Conservation (phyloP, 1,284 basidiomycete species). For the Apiotrichum montevideense region DNA sequence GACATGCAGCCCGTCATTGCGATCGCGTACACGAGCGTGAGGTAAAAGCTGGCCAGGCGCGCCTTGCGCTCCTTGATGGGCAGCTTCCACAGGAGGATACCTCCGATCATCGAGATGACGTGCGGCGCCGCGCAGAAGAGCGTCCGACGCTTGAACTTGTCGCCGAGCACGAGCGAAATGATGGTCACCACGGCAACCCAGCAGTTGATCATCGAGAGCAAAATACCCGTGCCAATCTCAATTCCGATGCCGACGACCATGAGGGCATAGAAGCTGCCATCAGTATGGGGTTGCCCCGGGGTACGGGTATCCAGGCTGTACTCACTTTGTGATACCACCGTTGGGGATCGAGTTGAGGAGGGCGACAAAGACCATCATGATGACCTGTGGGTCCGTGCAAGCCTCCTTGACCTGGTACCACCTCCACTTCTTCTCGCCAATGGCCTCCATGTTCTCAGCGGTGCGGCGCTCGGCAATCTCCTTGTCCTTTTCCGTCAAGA, state of each 20-base stretch:
- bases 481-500: constrained; percentile 25
- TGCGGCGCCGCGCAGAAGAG: constrained; percentile 7
- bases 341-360: constrained; percentile 12
- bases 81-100: constrained; percentile 17
- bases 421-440: constrained; percentile 21
- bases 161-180: constrained; percentile 14
- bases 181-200: constrained; percentile 14
- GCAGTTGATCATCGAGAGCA: constrained; percentile 16
- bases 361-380: constrained; percentile 1
- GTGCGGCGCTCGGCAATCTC: constrained; percentile 21
- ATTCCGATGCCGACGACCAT: constrained; percentile 21
- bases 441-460: constrained; percentile 27
- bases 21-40: constrained; percentile 1
- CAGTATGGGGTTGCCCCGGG: not conserved
- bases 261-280: constrained; percentile 19
- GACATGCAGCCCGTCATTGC: not conserved
- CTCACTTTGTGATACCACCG: constrained; percentile 5
- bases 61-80: not conserved
- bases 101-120: constrained; percentile 14
- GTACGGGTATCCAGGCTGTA: not conserved
- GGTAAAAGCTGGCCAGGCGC: constrained; percentile 8
- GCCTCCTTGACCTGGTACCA: constrained; percentile 27
- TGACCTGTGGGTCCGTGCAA: constrained; percentile 17
- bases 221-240: constrained; percentile 7
- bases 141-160: constrained; percentile 9